These are phyloP conservation scores for Zelonia costaricensis DNA, from an alignment of 208 protist species.

Conservation along the genomic window DNA sequence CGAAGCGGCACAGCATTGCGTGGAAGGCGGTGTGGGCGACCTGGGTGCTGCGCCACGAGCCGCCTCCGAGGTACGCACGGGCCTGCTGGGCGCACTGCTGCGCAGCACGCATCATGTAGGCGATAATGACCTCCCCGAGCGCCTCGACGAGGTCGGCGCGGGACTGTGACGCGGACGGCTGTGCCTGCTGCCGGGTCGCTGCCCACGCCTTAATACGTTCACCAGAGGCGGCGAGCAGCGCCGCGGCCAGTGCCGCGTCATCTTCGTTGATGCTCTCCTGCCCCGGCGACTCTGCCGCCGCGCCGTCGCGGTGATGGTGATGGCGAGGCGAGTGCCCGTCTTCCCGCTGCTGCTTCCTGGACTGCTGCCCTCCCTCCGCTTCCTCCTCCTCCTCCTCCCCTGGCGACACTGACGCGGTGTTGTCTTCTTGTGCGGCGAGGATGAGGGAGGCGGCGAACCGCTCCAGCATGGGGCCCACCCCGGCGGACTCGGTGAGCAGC, in stretches of 20 bases:
- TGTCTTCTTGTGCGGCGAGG: too few relatives aligned
- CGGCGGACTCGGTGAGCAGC: constrained; percentile 36
- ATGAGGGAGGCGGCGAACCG: constrained; percentile 37
- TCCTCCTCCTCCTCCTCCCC: not conserved
- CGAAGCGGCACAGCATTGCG: constrained; percentile 29
- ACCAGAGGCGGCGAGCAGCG: constrained; percentile 4
- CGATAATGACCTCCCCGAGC: constrained; percentile 46
- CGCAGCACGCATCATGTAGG: constrained; percentile 35
- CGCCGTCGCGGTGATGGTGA: constrained; percentile 1
- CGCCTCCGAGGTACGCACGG: constrained; percentile 9
- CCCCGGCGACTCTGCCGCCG: too few relatives aligned
- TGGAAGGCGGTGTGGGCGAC: constrained; percentile 15
- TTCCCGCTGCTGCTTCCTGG: not conserved
- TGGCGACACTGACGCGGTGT: not conserved
- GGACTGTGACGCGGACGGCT: not conserved
- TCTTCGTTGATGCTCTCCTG: not conserved
- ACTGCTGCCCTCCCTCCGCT: not conserved
- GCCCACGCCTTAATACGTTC: constrained; percentile 3
- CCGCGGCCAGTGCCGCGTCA: not conserved
- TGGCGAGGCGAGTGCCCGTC: not conserved
- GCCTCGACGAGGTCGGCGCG: constrained; percentile 33
- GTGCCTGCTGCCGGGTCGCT: not conserved
- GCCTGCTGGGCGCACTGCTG: constrained; percentile 20
- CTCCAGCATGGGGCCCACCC: constrained; percentile 27
- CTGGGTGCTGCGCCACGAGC: not conserved